phyloP scores from a whole-genome alignment of 208 protist genomes.

The Herpetomonas muscarum region DNA sequence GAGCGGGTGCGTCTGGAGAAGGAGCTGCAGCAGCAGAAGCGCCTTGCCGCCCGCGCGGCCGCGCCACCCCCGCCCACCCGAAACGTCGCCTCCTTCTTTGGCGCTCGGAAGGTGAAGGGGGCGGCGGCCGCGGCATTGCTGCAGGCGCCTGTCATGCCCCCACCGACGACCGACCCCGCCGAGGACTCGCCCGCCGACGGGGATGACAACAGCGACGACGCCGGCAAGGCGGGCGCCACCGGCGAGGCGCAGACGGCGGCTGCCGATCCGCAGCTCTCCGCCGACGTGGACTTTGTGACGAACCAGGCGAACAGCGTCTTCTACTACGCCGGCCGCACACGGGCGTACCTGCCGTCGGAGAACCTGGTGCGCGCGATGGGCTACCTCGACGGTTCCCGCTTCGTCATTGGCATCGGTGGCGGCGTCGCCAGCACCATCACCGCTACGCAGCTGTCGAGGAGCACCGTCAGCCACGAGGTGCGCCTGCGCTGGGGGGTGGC shows the following conservation, averaged over 20 bases:
- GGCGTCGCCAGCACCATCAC: neutral
- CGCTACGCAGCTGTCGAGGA: constrained; percentile 15
- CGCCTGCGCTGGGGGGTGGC: constrained; percentile 60
- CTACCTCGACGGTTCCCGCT: constrained; percentile 35
- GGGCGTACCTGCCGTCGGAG: constrained; percentile 23
- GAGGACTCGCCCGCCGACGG: neutral
- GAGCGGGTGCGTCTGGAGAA: constrained; percentile 13
- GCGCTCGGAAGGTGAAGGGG: constrained; percentile 7
- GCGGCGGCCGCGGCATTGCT: constrained; percentile 50
- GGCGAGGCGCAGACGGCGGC: too few relatives aligned
- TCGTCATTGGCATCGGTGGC: constrained; percentile 28
- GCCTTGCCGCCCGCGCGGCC: neutral
- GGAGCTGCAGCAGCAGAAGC: neutral
- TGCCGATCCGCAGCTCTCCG: too few relatives aligned
- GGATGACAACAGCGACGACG: neutral
- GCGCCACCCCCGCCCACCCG: too few relatives aligned
- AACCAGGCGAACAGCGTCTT: constrained; percentile 17
- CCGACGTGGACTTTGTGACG: neutral
- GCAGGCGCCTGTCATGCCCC: constrained; percentile 6
- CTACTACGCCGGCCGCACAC: constrained; percentile 17
- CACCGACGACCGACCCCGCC: neutral
- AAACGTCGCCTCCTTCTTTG: constrained; percentile 73
- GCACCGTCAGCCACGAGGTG: constrained; percentile 36
- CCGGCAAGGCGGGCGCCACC: too few relatives aligned
- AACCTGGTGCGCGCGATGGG: constrained; percentile 31